Base-by-base conservation (phyloP, 202 grass and related monocot genomes). In the Bolboschoenoplectus hybrid region DNA sequence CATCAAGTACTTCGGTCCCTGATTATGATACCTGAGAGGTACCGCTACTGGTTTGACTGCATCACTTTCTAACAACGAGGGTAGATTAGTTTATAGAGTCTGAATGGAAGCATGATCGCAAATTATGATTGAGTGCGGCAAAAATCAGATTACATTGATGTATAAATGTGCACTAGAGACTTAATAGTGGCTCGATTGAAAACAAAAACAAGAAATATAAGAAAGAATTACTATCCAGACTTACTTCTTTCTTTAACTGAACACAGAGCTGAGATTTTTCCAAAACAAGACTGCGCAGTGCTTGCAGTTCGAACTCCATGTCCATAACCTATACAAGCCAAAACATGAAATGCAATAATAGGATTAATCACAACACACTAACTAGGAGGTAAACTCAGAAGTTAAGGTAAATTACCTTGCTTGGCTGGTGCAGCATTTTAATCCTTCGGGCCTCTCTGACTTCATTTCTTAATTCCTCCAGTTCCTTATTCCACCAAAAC, bases 381-480 rank as follows among this genome's bases (percentile, higher is more conserved):
- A 79, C 50, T 57, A 39, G 13, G 51, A 40, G 32, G 51, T 56
- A 56, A 78, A 78, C 46, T 38, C 46, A 53, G 34, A 55, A 83
- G 63, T 57, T n/a, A 52, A 74, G 78, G 45, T 12, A 89, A 81
- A 74, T 84, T 89, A 98, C 95, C 91, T 94, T 98, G 95, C 93
- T 98, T 82, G 95, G 95, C 87, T 98, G 95, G 86, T 98, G 95
- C 69, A 98, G 85, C 90, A 93, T 93, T 93, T 98, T 98, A 84
- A 98, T 98, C 89, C 95, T 88, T 85, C 95, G 94, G 78, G 95
- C 95, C 87, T 98, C 95, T 63, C 92, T 90, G 19, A 98, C 85
- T 79, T 98, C 95, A 90, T 95, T 93, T 85, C 64, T 89, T 71
- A 95, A 88, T 87, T 92, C 87, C 84, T 95, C 93, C 80, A 95